Evolutionary conservation across 1,139 yeast species (phyloP), one percentile per base, ranked within the genome.

Genomic region (Yamadazyma trypodendri): DNA sequence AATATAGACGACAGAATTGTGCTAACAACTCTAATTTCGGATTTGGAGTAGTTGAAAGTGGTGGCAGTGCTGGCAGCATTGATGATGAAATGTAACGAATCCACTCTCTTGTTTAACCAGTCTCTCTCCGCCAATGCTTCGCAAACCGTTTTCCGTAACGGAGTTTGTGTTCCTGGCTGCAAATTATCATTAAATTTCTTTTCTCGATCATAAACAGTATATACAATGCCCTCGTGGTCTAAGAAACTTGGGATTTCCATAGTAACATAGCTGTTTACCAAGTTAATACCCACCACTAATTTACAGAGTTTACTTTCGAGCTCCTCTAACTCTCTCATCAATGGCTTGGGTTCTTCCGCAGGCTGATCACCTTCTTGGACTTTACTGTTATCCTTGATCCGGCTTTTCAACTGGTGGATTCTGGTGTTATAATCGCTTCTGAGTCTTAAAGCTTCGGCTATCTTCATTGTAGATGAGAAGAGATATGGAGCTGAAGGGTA

Each of bases 71-170:
- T 41, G 16, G 45, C 45, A 11, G 33, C 35, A 9, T 27, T 12
- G 7, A 41, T 25, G 5, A 38, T 25, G 11, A 15, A 21, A 22
- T 42, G 36, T 3, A 37, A 13, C 22, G 36, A 11, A 8, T 37
- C 39, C 2, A 46, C 35, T 12, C 43, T 35, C 17, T 43, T 43
- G 31, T 31, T 41, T 14, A 44, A 25, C 16, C 42, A 31, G 7
- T 49, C 52, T 34, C 52, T 35, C 24, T 46, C 49, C 11, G 41
- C 37, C 24, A 50, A 39, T n/a, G 51, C 51, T 32, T 50, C 49
- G 10, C 49, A 38, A 40, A 50, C 37, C 3, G 46, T 37, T 34
- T 38, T 43, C 28, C 20, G 38, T 7, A 28, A 21, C 9, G 44
- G 40, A 5, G 12, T 12, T 15, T 20, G 31, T 11, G 27, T 17